A percentile compares a stretch with the other conserved stretches of the same genome.
Evolutionary conservation across 2,329 filamentous ascomycete species (phyloP).

Genomic region (Exophiala xenobiotica): DNA sequence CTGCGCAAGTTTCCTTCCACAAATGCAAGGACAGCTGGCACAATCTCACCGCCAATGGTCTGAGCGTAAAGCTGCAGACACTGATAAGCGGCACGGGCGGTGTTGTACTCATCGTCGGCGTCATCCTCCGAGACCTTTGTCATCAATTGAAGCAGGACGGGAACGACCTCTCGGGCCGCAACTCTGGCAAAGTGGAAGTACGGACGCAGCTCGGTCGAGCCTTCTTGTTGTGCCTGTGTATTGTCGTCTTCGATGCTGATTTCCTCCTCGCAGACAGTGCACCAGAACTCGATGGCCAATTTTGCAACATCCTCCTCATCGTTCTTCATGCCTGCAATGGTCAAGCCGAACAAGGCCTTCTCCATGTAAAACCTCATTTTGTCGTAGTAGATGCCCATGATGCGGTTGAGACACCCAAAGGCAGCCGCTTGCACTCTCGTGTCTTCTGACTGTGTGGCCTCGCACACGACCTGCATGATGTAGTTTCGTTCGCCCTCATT

Average conservation of each 20-base stretch:
- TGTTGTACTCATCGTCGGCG: conserved; percentile 94
- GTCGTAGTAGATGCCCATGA: conserved; percentile 98
- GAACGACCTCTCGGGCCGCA: conserved; percentile 89
- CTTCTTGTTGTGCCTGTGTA: conserved; percentile 68
- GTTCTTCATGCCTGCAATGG: conserved; percentile 97
- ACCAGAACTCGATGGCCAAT: conserved; percentile 98
- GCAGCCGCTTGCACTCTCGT: conserved; percentile 89
- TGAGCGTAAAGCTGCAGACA: conserved; percentile 94
- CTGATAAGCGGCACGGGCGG: conserved; percentile 92
- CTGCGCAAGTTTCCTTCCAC: conserved; percentile 86
- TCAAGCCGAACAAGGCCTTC: conserved; percentile 96
- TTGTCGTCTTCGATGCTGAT: conserved; percentile 98
- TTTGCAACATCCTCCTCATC: conserved; percentile 97
- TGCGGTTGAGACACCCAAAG: conserved; percentile 95
- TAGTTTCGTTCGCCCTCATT: conserved; percentile 99
- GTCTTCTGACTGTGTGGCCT: conserved; percentile 93
- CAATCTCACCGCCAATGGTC: conserved; percentile 80
- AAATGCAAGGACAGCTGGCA: conserved; percentile 82
- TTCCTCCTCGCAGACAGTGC: conserved; percentile 99
- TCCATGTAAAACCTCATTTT: conserved; percentile 99
- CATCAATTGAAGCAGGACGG: conserved; percentile 81
- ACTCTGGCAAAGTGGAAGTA: conserved; percentile 96
- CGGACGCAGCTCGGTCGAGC: conserved; percentile 77
- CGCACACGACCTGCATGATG: conserved; percentile 99
- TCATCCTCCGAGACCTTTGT: conserved; percentile 98